These are phyloP conservation scores for Erodium texanum DNA, from an alignment of 441 rosid genomes.

Conservation along the genomic window DNA sequence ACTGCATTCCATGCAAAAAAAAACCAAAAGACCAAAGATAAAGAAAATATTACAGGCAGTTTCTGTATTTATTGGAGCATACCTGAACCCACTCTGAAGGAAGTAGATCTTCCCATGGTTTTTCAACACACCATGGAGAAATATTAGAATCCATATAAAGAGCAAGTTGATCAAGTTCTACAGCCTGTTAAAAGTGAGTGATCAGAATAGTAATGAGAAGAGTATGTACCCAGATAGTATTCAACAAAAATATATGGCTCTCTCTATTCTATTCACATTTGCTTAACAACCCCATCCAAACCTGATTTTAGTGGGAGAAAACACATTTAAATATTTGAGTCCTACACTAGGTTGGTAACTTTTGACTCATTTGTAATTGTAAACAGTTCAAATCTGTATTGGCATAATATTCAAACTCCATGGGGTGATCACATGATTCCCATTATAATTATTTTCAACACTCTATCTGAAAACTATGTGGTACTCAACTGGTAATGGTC, in stretches of 20 bases:
- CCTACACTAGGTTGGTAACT: not conserved
- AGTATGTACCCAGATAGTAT: not conserved
- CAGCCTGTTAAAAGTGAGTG: slow-evolving; percentile 51
- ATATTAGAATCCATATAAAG: slow-evolving; percentile 92
- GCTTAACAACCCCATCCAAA: not conserved
- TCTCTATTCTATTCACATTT: not conserved
- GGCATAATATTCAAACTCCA: not conserved
- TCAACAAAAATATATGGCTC: not conserved
- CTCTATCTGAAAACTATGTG: not conserved
- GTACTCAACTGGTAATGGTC: not conserved
- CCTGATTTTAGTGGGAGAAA: not conserved
- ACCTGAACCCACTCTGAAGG: slow-evolving; percentile 98
- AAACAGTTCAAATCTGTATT: not conserved
- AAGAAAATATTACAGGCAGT: not conserved
- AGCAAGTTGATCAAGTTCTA: slow-evolving; percentile 90
- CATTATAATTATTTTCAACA: not conserved
- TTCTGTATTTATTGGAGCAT: slow-evolving; percentile 6
- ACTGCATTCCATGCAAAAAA: slow-evolving; percentile 10
- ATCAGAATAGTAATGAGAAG: slow-evolving; percentile 3
- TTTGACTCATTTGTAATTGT: not conserved
- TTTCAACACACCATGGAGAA: slow-evolving; percentile 73
- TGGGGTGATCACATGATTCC: not conserved
- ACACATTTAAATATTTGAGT: not conserved
- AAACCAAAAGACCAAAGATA: not conserved
- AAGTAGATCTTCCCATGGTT: slow-evolving; percentile 80